phyloP scores from a whole-genome alignment of 768 basidiomycete genomes.

The Cystofilobasidium capitatum region DNA sequence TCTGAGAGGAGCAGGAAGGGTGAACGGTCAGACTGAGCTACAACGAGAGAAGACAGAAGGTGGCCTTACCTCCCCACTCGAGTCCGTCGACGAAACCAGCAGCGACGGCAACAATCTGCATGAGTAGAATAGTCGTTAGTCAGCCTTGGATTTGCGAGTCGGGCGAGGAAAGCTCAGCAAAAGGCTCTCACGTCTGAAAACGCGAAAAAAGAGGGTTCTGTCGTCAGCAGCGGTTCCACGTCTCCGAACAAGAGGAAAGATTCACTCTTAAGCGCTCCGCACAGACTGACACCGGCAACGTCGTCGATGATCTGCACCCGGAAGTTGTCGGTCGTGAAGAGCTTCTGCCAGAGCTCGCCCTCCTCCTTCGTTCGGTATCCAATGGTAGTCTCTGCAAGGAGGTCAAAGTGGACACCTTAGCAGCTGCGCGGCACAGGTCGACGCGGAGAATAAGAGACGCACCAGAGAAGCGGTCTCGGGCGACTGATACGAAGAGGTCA shows the following conservation, averaged over 20 bases:
- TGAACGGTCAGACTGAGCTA: neutral
- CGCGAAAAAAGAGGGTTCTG: neutral
- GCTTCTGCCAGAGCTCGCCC: conserved; percentile 42
- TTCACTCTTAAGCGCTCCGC: conserved; percentile 45
- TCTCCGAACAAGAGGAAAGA: neutral
- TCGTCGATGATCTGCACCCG: conserved; percentile 43
- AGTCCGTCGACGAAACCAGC: conserved; percentile 43
- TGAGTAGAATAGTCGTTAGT: neutral
- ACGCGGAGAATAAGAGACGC: neutral
- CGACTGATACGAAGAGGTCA: conserved; percentile 34
- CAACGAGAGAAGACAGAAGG: neutral
- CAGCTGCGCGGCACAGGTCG: neutral
- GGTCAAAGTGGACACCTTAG: too few relatives aligned
- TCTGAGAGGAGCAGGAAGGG: neutral
- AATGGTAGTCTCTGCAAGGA: conserved; percentile 43
- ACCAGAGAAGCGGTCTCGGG: conserved; percentile 40
- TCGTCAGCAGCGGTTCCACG: neutral
- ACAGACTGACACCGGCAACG: conserved; percentile 44
- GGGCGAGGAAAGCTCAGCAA: neutral
- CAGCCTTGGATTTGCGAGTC: neutral
- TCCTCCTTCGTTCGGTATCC: conserved; percentile 43
- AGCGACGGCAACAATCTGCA: conserved; percentile 44
- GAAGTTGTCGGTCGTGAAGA: conserved; percentile 43
- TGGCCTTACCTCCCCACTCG: conserved; percentile 39
- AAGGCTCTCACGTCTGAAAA: neutral